Percentiles rank a stretch among this genome's conserved stretches.
Evolutionary conservation across 2,329 filamentous ascomycete genomes (phyloP).

Genomic region (Botryotinia convoluta): DNA sequence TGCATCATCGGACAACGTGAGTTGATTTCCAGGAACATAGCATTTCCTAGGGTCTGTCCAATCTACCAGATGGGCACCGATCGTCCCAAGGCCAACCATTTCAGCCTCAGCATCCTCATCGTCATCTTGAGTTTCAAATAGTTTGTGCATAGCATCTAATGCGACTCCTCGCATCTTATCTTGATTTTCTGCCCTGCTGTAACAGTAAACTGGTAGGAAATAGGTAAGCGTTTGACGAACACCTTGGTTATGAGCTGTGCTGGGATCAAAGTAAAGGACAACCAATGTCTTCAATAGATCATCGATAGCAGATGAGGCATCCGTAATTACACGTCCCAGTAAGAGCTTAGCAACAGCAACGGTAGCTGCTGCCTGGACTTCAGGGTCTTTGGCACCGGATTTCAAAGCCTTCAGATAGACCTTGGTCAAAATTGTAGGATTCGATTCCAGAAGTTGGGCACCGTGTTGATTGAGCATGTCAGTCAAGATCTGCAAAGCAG

Average conservation of each 20-base stretch:
- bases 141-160: conserved; percentile 69
- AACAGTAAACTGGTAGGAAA: conserved; percentile 92
- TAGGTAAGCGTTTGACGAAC: conserved; percentile 87
- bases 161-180: conserved; percentile 74
- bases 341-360: conserved; percentile 83
- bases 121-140: conserved; percentile 70
- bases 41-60: conserved; percentile 93
- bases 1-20: conserved; percentile 49
- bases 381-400: conserved; percentile 63
- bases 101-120: conserved; percentile 73
- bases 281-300: conserved; percentile 83
- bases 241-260: conserved; percentile 74
- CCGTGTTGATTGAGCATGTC: conserved; percentile 92
- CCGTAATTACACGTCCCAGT: conserved; percentile 73
- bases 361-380: conserved; percentile 78
- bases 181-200: conserved; percentile 78
- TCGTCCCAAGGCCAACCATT: conserved; percentile 74
- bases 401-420: conserved; percentile 82
- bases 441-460: conserved; percentile 66
- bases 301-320: conserved; percentile 56
- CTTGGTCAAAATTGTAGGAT: conserved; percentile 68
- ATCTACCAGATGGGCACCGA: conserved; percentile 81
- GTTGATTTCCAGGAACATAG: conserved; percentile 49
- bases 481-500: conserved; percentile 84
- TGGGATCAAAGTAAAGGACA: conserved; percentile 84